Percentiles rank a stretch among this genome's conserved stretches.
These are phyloP conservation scores for Bauhinia variegata DNA, from an alignment of 306 rosid genomes.

Conservation along the genomic window DNA sequence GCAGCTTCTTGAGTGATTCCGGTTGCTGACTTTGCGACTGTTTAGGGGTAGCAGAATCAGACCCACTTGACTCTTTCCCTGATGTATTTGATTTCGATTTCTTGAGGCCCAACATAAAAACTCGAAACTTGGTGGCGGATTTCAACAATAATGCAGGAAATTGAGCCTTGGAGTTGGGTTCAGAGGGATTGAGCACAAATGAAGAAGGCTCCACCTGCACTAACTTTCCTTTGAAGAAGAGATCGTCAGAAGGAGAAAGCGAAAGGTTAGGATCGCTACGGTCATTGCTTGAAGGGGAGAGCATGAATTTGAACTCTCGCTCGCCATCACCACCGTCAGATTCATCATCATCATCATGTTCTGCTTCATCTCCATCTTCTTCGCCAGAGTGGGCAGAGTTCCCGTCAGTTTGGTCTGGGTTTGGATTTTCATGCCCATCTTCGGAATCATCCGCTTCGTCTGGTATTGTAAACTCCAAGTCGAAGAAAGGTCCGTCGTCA, in stretches of 20 bases:
- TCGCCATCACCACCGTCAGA: constrained; percentile 43
- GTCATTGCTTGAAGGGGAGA: constrained; percentile 75
- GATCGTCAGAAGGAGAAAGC: constrained; percentile 72
- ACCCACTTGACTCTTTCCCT: constrained; percentile 45
- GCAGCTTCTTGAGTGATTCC: constrained; percentile 15
- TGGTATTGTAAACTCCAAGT: constrained; percentile 77
- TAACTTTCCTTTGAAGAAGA: constrained; percentile 74
- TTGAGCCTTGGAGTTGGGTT: constrained; percentile 63
- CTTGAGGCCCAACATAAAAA: constrained; percentile 77
- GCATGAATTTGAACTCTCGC: constrained; percentile 74
- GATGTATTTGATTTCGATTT: constrained; percentile 52
- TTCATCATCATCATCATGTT: constrained; percentile 36
- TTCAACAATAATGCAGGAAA: constrained; percentile 67
- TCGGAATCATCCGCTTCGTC: constrained; percentile 53
- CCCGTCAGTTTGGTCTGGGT: not conserved
- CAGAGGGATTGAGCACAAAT: constrained; percentile 46
- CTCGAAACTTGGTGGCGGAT: constrained; percentile 86
- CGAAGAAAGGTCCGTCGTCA: constrained; percentile 92
- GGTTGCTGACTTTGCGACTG: constrained; percentile 19
- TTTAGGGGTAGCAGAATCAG: constrained; percentile 29
- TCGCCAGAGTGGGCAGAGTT: constrained; percentile 23
- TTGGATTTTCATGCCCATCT: constrained; percentile 25
- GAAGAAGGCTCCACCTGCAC: constrained; percentile 67
- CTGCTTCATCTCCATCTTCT: constrained; percentile 15
- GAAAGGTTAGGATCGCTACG: constrained; percentile 65